Percentiles rank a stretch among this genome's conserved stretches.
These are phyloP conservation scores for Elsinoe australis DNA, from an alignment of 2,329 filamentous ascomycete species.

Conservation along the genomic window DNA sequence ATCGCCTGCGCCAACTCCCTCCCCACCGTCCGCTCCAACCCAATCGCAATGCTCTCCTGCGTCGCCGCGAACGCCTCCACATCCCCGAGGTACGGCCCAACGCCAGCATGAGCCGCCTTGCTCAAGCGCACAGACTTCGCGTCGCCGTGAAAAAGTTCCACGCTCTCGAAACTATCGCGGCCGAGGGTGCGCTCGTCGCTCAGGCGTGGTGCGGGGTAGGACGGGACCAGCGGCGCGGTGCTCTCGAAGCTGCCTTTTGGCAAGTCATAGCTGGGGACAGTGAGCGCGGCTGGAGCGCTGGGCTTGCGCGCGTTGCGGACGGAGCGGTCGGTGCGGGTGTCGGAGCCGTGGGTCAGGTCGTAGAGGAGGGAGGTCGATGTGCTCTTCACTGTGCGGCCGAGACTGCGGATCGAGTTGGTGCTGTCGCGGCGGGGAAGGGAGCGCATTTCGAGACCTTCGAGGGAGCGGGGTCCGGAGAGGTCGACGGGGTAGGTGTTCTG, in stretches of 20 bases:
- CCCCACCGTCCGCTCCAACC: background rate
- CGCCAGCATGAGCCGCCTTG: background rate
- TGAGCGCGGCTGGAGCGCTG: background rate
- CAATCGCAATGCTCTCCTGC: no score
- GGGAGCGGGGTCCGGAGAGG: background rate
- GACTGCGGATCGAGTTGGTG: background rate
- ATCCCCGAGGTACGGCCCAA: background rate
- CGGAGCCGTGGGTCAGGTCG: background rate
- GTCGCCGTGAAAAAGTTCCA: no score
- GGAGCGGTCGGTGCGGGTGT: background rate
- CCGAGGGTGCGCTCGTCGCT: no score
- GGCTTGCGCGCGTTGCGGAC: background rate
- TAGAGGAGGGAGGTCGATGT: no score
- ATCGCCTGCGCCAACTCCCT: background rate
- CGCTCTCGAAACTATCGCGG: no score
- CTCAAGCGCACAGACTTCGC: background rate
- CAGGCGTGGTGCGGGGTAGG: no score
- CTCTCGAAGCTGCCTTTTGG: no score
- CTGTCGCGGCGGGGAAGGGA: background rate
- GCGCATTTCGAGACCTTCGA: background rate
- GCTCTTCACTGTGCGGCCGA: no score
- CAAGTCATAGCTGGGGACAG: background rate
- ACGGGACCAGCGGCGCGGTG: no score
- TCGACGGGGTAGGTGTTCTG: background rate
- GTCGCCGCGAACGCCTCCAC: background rate